These are phyloP conservation scores for Saraca asoca DNA, from an alignment of 331 rosid genomes.

Conservation along the genomic window DNA sequence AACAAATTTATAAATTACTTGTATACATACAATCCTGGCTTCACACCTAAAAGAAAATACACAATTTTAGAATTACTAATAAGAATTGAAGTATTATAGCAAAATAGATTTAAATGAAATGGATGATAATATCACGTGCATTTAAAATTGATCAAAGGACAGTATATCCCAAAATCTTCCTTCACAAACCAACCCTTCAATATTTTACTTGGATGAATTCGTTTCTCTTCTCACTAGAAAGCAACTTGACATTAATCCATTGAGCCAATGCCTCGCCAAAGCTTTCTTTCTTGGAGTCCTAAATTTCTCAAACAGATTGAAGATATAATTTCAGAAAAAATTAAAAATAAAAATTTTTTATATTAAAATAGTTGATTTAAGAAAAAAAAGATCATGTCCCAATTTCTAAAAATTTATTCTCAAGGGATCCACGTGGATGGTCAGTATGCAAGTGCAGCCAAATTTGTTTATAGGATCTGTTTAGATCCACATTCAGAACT, in stretches of 20 bases:
- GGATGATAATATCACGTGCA: background rate
- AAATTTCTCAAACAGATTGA: no score
- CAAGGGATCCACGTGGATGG: background rate
- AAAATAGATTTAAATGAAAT: no score
- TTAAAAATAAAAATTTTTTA: background rate
- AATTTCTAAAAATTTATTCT: no score
- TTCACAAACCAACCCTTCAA: background rate
- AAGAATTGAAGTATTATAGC: background rate
- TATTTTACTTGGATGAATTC: background rate
- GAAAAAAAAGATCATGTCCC: no score
- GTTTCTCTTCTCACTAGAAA: background rate
- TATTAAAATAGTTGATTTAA: background rate
- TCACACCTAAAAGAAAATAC: background rate
- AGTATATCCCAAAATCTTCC: constrained; percentile 2
- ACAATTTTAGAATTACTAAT: background rate
- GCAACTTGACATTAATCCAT: background rate
- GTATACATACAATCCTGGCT: no score
- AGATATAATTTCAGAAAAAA: no score
- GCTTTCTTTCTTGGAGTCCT: no score
- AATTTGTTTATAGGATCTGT: background rate
- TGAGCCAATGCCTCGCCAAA: no score
- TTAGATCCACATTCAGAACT: background rate
- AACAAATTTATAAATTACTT: no score
- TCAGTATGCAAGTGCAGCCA: no score
- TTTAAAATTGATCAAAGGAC: background rate